These are phyloP conservation scores for Aspergillus ellipticus DNA, from an alignment of 495 filamentous ascomycete genomes.

Conservation along the genomic window DNA sequence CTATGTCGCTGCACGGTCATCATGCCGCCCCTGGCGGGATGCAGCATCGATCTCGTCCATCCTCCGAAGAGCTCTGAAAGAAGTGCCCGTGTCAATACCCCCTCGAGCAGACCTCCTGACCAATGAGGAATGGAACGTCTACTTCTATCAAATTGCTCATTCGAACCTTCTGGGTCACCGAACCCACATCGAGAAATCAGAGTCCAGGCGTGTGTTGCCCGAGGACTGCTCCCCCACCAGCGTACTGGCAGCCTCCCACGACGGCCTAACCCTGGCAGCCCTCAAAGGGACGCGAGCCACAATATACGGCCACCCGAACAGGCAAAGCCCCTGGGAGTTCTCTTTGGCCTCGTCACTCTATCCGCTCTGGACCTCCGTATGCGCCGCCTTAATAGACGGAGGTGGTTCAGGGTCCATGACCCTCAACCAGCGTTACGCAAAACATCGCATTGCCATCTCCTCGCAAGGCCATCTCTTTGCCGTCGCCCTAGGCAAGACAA, in stretches of 20 bases:
- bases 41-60: slow-evolving; percentile 18
- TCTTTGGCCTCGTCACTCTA: slow-evolving; percentile 12
- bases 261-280: slow-evolving; percentile 9
- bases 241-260: slow-evolving; percentile 3
- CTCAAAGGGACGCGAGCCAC: slow-evolving; percentile 14
- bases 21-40: slow-evolving; percentile 14
- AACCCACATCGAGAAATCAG: slow-evolving; percentile 6
- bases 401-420: slow-evolving; percentile 3
- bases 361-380: slow-evolving; percentile 17
- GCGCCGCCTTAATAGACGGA: slow-evolving; percentile 10
- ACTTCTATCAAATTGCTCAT: slow-evolving; percentile 13
- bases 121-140: slow-evolving; percentile 14
- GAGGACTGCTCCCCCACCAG: slow-evolving; percentile 7
- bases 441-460: slow-evolving; percentile 18
- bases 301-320: slow-evolving; percentile 3
- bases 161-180: slow-evolving; percentile 14
- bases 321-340: slow-evolving; percentile 4
- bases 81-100: slow-evolving; percentile 14
- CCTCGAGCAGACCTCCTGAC: slow-evolving; percentile 6
- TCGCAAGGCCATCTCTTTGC: slow-evolving; percentile 13
- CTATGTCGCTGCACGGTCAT: slow-evolving; percentile 12
- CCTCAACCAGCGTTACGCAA: slow-evolving; percentile 13
- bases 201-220: slow-evolving; percentile 5
- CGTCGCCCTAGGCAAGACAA: slow-evolving; percentile 12
- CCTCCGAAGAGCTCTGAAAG: slow-evolving; percentile 10